A percentile compares a stretch with the other conserved stretches of the same genome.
These are phyloP conservation scores for Begonia loranthoides DNA, from an alignment of 306 rosid genomes.

Conservation along the genomic window DNA sequence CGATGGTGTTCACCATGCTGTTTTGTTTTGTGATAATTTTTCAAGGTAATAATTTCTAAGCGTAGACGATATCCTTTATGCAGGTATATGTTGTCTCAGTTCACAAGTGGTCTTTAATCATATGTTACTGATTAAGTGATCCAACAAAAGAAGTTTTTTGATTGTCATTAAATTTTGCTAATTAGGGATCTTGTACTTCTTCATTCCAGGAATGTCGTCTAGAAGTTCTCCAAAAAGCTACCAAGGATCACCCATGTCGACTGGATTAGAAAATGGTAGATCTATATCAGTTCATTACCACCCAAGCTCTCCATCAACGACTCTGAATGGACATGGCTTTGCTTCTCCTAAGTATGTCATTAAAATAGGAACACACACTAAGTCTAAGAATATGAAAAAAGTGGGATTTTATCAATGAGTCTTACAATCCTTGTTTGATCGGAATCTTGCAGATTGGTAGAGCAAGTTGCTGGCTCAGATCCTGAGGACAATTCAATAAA, in stretches of 20 bases:
- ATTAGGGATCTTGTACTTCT: not conserved
- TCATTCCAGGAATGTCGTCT: conserved; percentile 55
- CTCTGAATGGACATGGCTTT: conserved; percentile 30
- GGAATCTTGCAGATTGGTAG: conserved; percentile 42
- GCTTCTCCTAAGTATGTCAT: conserved; percentile 51
- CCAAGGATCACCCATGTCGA: conserved; percentile 45
- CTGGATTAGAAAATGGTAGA: conserved; percentile 25
- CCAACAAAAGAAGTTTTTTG: not conserved
- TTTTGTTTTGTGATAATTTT: conserved; percentile 41
- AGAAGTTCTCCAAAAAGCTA: conserved; percentile 26
- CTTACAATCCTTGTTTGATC: not conserved
- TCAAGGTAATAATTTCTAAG: conserved; percentile 27
- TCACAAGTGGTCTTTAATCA: too few relatives aligned
- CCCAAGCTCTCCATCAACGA: conserved; percentile 34
- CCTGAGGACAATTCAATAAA: conserved; percentile 20
- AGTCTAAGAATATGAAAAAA: too few relatives aligned
- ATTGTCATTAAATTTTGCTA: not conserved
- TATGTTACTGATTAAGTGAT: too few relatives aligned
- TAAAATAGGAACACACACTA: too few relatives aligned
- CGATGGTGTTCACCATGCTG: conserved; percentile 43
- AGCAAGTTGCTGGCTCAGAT: conserved; percentile 41
- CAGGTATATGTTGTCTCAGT: too few relatives aligned
- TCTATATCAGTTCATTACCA: conserved; percentile 36
- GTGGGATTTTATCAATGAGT: too few relatives aligned
- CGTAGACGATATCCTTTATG: too few relatives aligned